Conservation (phyloP, 2,329 filamentous ascomycete species). For the Cytospora leucostoma region DNA sequence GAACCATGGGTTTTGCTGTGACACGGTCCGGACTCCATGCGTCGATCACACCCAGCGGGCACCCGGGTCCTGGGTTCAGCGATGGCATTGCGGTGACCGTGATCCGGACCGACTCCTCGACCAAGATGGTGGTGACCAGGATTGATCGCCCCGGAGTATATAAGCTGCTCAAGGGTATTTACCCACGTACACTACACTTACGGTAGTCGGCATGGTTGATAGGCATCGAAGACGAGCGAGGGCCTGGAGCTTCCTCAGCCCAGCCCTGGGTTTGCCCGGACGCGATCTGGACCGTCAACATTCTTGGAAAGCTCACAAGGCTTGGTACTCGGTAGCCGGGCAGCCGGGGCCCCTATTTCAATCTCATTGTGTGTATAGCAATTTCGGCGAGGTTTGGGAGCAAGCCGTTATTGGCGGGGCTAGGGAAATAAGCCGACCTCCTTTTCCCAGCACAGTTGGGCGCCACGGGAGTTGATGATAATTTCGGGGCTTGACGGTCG, state of each 20-base stretch:
- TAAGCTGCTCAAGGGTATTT: too few relatives aligned
- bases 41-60: background rate
- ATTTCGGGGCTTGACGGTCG: background rate
- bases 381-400: slow-evolving; percentile 17
- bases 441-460: slow-evolving; percentile 6
- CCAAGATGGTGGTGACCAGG: too few relatives aligned
- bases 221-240: background rate
- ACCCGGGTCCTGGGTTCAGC: background rate
- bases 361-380: background rate
- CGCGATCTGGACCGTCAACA: background rate
- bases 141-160: too few relatives aligned
- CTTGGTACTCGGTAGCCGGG: background rate
- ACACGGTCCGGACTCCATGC: background rate
- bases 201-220: background rate
- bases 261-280: background rate
- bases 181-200: too few relatives aligned
- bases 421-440: slow-evolving; percentile 23
- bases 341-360: background rate
- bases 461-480: background rate
- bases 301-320: background rate
- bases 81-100: too few relatives aligned
- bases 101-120: too few relatives aligned
- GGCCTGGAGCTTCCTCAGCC: background rate
- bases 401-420: slow-evolving; percentile 17
- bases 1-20: too few relatives aligned